Conservation (phyloP, 2,329 filamentous ascomycete genomes). For the Colletotrichum sp. region DNA sequence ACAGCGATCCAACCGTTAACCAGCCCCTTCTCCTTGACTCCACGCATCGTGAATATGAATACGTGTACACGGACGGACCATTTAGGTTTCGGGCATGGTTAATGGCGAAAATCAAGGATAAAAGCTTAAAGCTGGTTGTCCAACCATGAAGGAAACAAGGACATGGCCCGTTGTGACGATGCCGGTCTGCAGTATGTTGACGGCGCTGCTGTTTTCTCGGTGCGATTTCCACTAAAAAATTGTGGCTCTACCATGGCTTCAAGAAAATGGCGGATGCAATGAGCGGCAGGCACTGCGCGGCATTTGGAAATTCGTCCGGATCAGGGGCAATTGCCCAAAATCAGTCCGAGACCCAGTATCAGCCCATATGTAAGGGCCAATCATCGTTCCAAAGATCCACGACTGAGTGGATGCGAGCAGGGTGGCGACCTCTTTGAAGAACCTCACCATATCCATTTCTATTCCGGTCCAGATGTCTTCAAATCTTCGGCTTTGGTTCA, state of each 20-base stretch:
- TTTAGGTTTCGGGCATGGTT: background rate
- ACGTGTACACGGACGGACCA: background rate
- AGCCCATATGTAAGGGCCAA: background rate
- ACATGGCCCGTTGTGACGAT: background rate
- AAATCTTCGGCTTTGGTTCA: background rate
- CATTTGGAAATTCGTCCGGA: background rate
- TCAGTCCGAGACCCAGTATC: background rate
- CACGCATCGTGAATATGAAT: background rate
- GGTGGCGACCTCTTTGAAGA: background rate
- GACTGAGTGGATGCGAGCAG: background rate
- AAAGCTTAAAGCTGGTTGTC: background rate
- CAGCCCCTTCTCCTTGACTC: background rate
- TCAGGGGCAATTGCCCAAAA: background rate
- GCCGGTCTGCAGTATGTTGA: background rate
- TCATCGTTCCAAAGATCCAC: background rate
- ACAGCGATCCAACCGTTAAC: background rate
- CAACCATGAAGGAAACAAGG: background rate
- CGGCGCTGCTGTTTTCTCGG: background rate
- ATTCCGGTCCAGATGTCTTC: background rate
- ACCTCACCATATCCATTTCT: background rate
- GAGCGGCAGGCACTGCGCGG: background rate
- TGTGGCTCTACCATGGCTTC: background rate
- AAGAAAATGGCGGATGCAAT: background rate
- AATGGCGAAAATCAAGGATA: background rate
- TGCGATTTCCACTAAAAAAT: background rate